Conservation (phyloP, 1,139 yeast genomes). For the Protomyces gravidus region DNA sequence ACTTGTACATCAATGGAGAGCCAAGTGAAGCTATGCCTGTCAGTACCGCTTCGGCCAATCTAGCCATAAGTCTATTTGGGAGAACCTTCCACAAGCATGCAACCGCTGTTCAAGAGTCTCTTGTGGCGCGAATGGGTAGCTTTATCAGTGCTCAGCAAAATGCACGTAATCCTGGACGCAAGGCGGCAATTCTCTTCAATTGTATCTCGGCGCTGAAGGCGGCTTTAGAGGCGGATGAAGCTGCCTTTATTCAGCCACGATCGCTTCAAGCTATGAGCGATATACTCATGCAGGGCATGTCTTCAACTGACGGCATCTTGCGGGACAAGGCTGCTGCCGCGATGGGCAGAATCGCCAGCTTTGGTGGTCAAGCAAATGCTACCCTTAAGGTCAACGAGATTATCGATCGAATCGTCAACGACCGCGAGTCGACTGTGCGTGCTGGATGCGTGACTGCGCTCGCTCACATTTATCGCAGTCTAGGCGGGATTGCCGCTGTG, state of each 20-base stretch:
- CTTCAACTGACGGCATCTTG: conserved; percentile 33
- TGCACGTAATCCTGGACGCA: conserved; percentile 38
- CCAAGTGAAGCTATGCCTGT: conserved; percentile 30
- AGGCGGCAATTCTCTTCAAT: conserved; percentile 57
- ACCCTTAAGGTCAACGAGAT: conserved; percentile 52
- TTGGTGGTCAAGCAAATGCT: conserved; percentile 44
- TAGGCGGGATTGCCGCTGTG: conserved; percentile 45
- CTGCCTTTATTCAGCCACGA: conserved; percentile 4
- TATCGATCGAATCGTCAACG: conserved; percentile 59
- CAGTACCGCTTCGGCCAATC: conserved; percentile 58
- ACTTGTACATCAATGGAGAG: conserved; percentile 9
- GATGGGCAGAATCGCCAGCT: conserved; percentile 57
- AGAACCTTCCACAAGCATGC: conserved; percentile 67
- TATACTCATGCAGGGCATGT: conserved; percentile 46
- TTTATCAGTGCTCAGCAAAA: conserved; percentile 42
- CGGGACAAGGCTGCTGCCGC: conserved; percentile 60
- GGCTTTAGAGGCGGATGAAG: conserved; percentile 9
- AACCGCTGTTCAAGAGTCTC: conserved; percentile 77
- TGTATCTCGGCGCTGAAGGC: conserved; percentile 54
- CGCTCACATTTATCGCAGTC: conserved; percentile 55
- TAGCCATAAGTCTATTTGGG: conserved; percentile 72
- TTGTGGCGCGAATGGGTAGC: conserved; percentile 70
- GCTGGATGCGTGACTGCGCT: conserved; percentile 60
- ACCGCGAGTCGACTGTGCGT: conserved; percentile 59
- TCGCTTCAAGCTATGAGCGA: conserved; percentile 49